Evolutionary conservation across 768 basidiomycete species (phyloP).

Genomic region (Lentinus brumalis): DNA sequence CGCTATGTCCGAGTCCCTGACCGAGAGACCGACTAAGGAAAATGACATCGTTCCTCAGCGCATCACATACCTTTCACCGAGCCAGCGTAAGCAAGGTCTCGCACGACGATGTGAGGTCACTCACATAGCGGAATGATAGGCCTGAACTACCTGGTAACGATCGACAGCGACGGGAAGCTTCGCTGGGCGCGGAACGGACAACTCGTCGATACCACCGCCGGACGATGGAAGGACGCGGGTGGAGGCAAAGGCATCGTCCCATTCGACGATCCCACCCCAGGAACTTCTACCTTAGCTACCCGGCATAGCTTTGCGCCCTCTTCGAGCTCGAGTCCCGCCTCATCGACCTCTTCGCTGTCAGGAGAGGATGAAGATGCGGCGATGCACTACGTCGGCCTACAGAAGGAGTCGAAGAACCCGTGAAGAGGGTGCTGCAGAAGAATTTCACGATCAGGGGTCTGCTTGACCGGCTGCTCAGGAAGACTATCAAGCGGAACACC

Average conservation of each 20-base stretch:
- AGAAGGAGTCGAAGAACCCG: conserved; percentile 35
- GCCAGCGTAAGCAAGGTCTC: conserved; percentile 47
- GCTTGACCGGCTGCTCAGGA: conserved; percentile 54
- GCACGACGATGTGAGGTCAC: neutral
- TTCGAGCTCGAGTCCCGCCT: conserved; percentile 20
- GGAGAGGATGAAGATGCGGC: conserved; percentile 34
- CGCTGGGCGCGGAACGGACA: conserved; percentile 60
- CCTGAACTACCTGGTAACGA: conserved; percentile 63
- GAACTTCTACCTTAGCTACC: conserved; percentile 1
- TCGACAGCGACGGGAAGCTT: conserved; percentile 54
- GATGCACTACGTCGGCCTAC: conserved; percentile 44
- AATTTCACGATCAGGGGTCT: conserved; percentile 54
- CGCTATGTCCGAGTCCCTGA: too few relatives aligned
- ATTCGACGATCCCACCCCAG: conserved; percentile 21
- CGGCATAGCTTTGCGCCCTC: conserved; percentile 15
- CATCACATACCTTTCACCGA: conserved; percentile 43
- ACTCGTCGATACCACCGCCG: conserved; percentile 61
- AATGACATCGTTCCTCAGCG: conserved; percentile 31
- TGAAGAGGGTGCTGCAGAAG: conserved; percentile 42
- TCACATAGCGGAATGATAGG: conserved; percentile 34
- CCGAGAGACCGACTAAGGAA: too few relatives aligned
- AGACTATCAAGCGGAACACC: conserved; percentile 59
- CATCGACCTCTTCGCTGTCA: conserved; percentile 16
- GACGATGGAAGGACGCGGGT: conserved; percentile 64
- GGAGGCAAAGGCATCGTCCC: conserved; percentile 56